Evolutionary conservation across 2,329 filamentous ascomycete species (phyloP), one percentile per base, ranked within the genome.

Genomic region (Mycosphaerella sp.): DNA sequence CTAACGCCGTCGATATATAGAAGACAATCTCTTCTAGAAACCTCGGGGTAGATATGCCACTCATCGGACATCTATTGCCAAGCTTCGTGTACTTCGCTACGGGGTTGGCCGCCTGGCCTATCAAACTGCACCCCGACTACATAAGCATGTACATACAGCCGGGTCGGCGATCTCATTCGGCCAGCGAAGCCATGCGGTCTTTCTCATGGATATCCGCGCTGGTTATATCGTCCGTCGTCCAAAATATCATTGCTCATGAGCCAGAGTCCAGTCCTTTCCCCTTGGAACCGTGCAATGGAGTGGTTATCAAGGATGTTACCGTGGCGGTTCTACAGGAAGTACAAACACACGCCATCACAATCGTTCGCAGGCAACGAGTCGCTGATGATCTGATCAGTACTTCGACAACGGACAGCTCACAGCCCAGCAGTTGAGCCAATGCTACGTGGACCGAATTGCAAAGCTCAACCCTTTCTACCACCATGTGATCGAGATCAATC

Each of bases 401-500:
- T 32, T 32, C 30, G 13, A 10, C 4, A n/a, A 32, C 30, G 30
- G 30, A n/a, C 9, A 32, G 4, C 30, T 54, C 40, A 49, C 41
- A n/a, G 46, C 36, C 10, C 27, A 40, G 12, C 37, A 46, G 18
- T 21, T 54, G 10, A 16, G 39, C n/a, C 28, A 43, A 46, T 40
- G 39, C 27, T 47, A 51, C 16, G 14, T 52, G 17, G 43, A 43
- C 32, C 44, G 53, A 2, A 52, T 52, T 12, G 10, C 5, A n/a
- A 16, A 46, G 14, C 41, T 34, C 17, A 43, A 54, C n/a, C 28
- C 43, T 6, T 39, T 14, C 21, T 27, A 51, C 16, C 52, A 44
- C 36, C 37, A 47, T 18, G 48, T 51, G 17, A 54, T 47, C 43
- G 47, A 51, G 6, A 25, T 54, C 48, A 54, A 54, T 9, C 52